Evolutionary conservation across 2,329 filamentous ascomycete species (phyloP).

Genomic region (Phyllosticta capitalensis): DNA sequence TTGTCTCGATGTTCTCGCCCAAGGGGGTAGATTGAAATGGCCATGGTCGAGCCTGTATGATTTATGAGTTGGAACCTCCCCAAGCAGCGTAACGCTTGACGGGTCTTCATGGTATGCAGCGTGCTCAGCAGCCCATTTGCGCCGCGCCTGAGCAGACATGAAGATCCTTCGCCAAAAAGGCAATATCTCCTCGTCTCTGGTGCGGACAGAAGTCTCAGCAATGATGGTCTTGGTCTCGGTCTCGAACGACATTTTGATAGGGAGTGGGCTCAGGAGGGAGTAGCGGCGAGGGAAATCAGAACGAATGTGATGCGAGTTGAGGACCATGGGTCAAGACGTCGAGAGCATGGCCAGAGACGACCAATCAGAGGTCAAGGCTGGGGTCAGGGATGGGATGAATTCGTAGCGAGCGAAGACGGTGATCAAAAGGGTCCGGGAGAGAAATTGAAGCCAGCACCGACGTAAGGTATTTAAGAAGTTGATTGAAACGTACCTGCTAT

Average conservation of each 20-base stretch:
- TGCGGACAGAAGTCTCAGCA: not conserved
- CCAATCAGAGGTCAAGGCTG: not conserved
- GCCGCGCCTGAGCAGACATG: conserved; percentile 21
- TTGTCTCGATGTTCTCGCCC: conserved; percentile 12
- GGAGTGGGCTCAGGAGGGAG: conserved; percentile 9
- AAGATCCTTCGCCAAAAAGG: conserved; percentile 21
- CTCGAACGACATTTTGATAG: not conserved
- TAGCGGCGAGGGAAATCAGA: conserved; percentile 3
- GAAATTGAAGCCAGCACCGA: not conserved
- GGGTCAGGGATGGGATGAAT: not conserved
- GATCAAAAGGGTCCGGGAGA: not conserved
- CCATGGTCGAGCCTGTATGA: not conserved
- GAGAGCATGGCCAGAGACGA: not conserved
- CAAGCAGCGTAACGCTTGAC: not conserved
- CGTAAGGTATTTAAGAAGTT: not conserved
- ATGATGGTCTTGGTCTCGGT: not conserved
- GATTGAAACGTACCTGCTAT: not conserved
- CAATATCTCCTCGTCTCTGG: not conserved
- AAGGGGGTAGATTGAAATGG: not conserved
- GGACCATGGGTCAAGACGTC: not conserved
- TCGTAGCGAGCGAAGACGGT: not conserved
- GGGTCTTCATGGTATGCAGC: not conserved
- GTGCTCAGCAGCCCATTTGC: conserved; percentile 2
- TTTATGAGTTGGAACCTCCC: not conserved
- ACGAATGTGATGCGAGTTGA: conserved; percentile 14